These are phyloP conservation scores for Zoysia matrella DNA, from an alignment of 202 grass and related monocot genomes.

Conservation along the genomic window DNA sequence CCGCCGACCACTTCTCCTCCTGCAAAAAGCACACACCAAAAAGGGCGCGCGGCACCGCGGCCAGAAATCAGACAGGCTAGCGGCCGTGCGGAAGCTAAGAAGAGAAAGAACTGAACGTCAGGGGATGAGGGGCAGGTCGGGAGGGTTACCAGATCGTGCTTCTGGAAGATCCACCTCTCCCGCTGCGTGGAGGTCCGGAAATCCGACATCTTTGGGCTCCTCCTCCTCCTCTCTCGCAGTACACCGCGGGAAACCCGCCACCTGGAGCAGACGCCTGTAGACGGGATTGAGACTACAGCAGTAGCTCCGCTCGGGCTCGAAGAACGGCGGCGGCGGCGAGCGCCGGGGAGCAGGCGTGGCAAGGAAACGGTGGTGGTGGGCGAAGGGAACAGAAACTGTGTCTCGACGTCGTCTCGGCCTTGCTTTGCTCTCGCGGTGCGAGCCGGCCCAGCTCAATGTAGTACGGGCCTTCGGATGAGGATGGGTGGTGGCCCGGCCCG, in stretches of 20 bases:
- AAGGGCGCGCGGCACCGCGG: background rate
- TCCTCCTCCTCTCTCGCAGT: background rate
- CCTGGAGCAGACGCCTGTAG: background rate
- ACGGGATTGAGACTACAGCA: background rate
- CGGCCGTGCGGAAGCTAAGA: background rate
- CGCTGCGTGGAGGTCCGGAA: conserved; percentile 90
- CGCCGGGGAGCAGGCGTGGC: conserved; percentile 8
- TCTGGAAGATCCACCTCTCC: conserved; percentile 84
- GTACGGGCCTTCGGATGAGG: background rate
- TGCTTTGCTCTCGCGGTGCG: background rate
- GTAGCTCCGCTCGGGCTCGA: background rate
- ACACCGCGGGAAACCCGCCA: background rate
- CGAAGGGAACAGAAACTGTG: too few relatives aligned
- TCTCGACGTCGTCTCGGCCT: background rate
- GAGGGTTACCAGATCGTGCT: conserved; percentile 67
- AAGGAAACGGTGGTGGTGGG: background rate
- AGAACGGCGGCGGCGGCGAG: conserved; percentile 19
- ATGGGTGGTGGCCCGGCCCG: background rate
- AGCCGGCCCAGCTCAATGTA: background rate
- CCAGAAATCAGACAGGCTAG: conserved; percentile 7
- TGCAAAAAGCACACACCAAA: conserved; percentile 50
- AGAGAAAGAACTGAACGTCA: background rate
- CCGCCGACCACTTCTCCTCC: conserved; percentile 55
- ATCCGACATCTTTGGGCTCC: conserved; percentile 63
- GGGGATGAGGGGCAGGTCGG: background rate